Percentiles rank a stretch among this genome's conserved stretches.
Evolutionary conservation across 495 filamentous ascomycete species (phyloP).

Genomic region (Neurospora sp.): DNA sequence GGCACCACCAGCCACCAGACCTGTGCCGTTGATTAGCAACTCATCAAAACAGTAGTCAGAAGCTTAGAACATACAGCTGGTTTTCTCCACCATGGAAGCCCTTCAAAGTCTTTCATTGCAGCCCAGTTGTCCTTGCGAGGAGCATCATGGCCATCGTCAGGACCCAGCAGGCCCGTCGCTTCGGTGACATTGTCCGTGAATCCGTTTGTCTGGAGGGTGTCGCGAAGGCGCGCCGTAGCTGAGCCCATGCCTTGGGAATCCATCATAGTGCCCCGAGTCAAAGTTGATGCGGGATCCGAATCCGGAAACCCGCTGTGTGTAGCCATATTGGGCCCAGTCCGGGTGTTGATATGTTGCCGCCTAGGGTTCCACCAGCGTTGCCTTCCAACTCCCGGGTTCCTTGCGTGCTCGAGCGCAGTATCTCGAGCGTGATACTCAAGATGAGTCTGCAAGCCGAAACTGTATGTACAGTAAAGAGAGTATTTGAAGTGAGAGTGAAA

Average conservation of each 20-base stretch:
- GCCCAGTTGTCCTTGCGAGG: conserved; percentile 23
- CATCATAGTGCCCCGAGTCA: background rate
- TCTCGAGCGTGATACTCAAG: background rate
- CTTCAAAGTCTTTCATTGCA: conserved; percentile 49
- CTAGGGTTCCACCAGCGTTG: background rate
- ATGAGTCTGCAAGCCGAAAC: background rate
- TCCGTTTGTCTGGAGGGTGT: conserved; percentile 6
- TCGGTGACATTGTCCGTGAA: conserved; percentile 24
- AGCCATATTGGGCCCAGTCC: background rate
- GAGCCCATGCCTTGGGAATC: background rate
- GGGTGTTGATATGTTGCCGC: background rate
- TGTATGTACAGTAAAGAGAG: background rate
- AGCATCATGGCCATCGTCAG: conserved; percentile 2
- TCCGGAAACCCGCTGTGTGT: background rate
- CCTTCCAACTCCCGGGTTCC: background rate
- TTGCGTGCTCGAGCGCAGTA: background rate
- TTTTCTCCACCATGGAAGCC: conserved; percentile 57
- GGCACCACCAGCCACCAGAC: conserved; percentile 77
- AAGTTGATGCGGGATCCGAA: background rate
- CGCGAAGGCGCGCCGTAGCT: background rate
- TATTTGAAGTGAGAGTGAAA: background rate
- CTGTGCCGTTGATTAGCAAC: conserved; percentile 29
- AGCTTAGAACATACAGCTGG: conserved; percentile 50
- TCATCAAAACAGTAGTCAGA: background rate
- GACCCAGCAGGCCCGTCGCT: conserved; percentile 29